phyloP scores from a whole-genome alignment of 257 asterid genomes.

The Schizonepeta tenuifolia region DNA sequence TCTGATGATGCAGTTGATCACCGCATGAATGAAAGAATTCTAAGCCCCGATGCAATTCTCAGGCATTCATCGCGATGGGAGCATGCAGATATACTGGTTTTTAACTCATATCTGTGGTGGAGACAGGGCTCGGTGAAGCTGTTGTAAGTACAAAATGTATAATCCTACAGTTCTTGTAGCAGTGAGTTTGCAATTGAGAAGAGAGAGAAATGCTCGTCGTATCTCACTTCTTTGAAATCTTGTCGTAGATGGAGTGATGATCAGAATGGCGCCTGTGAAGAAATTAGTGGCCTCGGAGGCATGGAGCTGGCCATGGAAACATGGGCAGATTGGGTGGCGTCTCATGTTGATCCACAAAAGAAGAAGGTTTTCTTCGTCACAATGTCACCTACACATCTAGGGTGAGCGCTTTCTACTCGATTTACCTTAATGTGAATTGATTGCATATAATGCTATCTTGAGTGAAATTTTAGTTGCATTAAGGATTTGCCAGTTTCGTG shows the following conservation, averaged over 20 bases:
- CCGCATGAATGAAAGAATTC: constrained; percentile 74
- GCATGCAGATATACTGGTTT: constrained; percentile 85
- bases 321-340: constrained; percentile 87
- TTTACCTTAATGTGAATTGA: not conserved
- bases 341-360: constrained; percentile 59
- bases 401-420: constrained; percentile 45
- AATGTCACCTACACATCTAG: constrained; percentile 92
- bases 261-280: constrained; percentile 70
- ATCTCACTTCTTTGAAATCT: constrained; percentile 2
- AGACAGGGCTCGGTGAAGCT: constrained; percentile 85
- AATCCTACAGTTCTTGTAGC: not conserved
- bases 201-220: not conserved
- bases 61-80: constrained; percentile 87
- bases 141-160: constrained; percentile 51
- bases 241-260: constrained; percentile 77
- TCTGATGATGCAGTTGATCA: constrained; percentile 89
- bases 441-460: not conserved
- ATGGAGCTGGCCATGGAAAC: constrained; percentile 95
- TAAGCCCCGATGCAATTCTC: constrained; percentile 72
- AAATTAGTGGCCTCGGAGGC: constrained; percentile 73
- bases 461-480: not conserved
- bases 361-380: constrained; percentile 82
- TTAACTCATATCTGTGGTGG: constrained; percentile 96
- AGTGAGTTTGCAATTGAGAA: not conserved
- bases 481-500: not conserved